Conservation (phyloP, 352 stramenopile genomes). For the Halophytophthora polymorphica region DNA sequence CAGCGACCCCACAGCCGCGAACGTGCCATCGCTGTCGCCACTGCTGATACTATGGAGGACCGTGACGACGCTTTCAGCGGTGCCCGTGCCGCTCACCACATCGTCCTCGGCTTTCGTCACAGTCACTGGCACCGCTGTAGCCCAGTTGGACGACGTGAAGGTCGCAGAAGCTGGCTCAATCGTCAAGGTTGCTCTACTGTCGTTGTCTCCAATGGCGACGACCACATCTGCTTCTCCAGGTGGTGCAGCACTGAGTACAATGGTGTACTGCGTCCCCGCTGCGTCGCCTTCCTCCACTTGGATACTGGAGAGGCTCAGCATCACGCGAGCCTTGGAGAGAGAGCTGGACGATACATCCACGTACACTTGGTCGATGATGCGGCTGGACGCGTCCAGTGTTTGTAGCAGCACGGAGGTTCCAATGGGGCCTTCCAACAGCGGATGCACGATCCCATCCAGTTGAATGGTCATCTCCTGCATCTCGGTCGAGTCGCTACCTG, state of each 20-base stretch:
- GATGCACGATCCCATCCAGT: constrained; percentile 36
- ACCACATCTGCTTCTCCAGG: constrained; percentile 4
- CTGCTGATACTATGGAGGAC: constrained; percentile 37
- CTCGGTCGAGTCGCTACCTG: constrained; percentile 14
- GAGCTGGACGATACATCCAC: constrained; percentile 32
- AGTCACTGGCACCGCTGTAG: constrained; percentile 18
- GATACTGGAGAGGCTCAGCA: constrained; percentile 28
- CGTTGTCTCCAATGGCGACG: constrained; percentile 20
- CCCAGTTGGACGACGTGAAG: constrained; percentile 54
- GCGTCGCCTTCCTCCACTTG: constrained; percentile 26
- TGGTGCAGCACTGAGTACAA: constrained; percentile 45
- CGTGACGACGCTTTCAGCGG: constrained; percentile 10
- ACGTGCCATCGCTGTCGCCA: constrained; percentile 30
- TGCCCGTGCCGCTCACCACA: constrained; percentile 15
- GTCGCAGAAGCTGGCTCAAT: constrained; percentile 29
- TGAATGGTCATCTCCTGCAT: constrained; percentile 29
- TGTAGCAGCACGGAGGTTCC: constrained; percentile 43
- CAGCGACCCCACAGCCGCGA: constrained; percentile 29
- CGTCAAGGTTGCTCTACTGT: constrained; percentile 6
- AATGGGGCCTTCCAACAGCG: constrained; percentile 52
- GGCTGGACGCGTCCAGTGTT: constrained; percentile 33
- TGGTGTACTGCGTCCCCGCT: constrained; percentile 27
- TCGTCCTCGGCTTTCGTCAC: constrained; percentile 26
- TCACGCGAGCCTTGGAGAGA: constrained; percentile 36
- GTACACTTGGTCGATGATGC: constrained; percentile 53